Base-by-base conservation (phyloP, 176 grass and related monocot genomes). In the Puccinellia tenuiflora region DNA sequence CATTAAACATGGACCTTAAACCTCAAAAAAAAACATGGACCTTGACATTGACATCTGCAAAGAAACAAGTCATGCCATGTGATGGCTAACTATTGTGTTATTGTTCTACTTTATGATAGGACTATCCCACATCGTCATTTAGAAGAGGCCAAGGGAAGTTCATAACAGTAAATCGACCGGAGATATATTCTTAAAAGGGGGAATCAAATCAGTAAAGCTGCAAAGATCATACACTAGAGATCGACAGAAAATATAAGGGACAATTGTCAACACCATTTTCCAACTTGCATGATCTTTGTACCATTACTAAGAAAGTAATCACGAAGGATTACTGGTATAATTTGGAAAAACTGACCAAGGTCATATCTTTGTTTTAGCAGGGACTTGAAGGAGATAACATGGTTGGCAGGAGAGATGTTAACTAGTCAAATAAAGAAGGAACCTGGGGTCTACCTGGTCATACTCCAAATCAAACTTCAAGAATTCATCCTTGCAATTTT, bases 401-500 rank as follows among this genome's bases (percentile, higher is more conserved):
- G 71, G 34, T 24, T 63, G 45, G 9, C 25, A 70, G 5, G 33
- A 26, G 0, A 75, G 25, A 67, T 72, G 52, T 1, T 15, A 46
- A 15, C 47, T 35, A 39, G 2, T 5, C 2, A 14, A 40, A 76
- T 8, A 47, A 85, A 79, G 31, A 53, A 83, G 63, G 42, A 60
- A 72, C 20, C 59, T 76, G 17, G 17, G 71, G 65, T 26, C 82
- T 91, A 98, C 96, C 89, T 93, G 96, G 47, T 96, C 89, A 66
- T 98, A 98, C 60, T 98, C 96, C 80, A 98, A 81, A 86, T 98
- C 91, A 87, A 98, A 96, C 81, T 96, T 92, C 83, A 98, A 88
- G 66, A 96, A 98, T 81, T 90, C 91, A 46, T 98, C 96, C 48
- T 92, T 81, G 78, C 93, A 98, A 30, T 87, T 93, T 77, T 98